Evolutionary conservation across 2,329 filamentous ascomycete species (phyloP).

Genomic region (Aquanectria penicillioides): DNA sequence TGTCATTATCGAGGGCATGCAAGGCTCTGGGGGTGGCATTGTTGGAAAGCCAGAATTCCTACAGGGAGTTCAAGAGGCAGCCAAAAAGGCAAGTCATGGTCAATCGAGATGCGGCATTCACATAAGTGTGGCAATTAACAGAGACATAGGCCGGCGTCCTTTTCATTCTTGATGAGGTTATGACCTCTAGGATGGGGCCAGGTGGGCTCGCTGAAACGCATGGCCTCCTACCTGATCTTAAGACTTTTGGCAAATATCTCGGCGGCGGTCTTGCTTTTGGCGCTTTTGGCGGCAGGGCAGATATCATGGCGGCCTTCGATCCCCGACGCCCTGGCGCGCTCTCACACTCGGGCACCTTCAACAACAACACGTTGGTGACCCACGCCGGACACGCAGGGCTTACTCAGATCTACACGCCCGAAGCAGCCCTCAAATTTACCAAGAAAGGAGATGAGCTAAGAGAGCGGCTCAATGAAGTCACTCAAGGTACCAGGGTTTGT

Average conservation of each 20-base stretch:
- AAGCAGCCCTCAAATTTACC: slow-evolving; percentile 45
- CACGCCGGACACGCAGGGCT: slow-evolving; percentile 59
- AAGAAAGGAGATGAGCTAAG: slow-evolving; percentile 44
- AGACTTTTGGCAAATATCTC: slow-evolving; percentile 73
- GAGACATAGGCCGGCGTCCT: slow-evolving; percentile 57
- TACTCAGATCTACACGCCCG: slow-evolving; percentile 47
- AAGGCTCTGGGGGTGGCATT: slow-evolving; percentile 70
- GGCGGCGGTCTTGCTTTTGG: slow-evolving; percentile 75
- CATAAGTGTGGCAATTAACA: neutral
- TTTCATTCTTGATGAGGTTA: slow-evolving; percentile 77
- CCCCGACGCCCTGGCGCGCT: slow-evolving; percentile 54
- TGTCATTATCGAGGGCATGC: slow-evolving; percentile 74
- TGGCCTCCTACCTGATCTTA: slow-evolving; percentile 66
- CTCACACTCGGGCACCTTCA: slow-evolving; percentile 72
- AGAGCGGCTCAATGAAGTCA: slow-evolving; percentile 42
- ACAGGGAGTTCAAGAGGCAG: slow-evolving; percentile 56
- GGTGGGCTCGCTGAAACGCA: slow-evolving; percentile 58
- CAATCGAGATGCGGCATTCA: too few species aligned
- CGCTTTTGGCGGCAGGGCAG: slow-evolving; percentile 69
- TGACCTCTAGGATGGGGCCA: slow-evolving; percentile 68
- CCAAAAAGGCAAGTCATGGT: slow-evolving; percentile 46
- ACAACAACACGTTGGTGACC: slow-evolving; percentile 73
- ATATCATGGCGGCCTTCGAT: slow-evolving; percentile 69
- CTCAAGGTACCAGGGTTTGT: slow-evolving; percentile 48
- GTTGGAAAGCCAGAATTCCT: slow-evolving; percentile 63